Conservation (phyloP, 164 flowering plant species). For the Magnolia changhungtana region DNA sequence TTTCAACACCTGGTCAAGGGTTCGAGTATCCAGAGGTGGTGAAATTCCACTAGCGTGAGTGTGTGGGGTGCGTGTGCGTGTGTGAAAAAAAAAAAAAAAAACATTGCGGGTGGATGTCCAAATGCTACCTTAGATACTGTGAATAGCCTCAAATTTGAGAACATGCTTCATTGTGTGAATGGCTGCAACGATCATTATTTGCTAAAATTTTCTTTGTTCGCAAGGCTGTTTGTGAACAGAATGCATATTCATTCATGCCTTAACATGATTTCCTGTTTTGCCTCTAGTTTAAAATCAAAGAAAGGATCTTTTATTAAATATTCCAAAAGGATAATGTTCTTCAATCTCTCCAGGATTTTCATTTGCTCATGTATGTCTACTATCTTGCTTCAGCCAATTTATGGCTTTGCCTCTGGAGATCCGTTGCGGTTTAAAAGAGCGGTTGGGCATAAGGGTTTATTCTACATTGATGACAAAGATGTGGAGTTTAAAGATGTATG, state of each 20-base stretch:
- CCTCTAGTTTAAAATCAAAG: neutral
- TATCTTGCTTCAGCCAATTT: constrained; percentile 61
- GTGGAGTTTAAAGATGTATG: constrained; percentile 88
- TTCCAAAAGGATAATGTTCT: constrained; percentile 2
- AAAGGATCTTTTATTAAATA: neutral
- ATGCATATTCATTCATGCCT: neutral
- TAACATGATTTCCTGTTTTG: neutral
- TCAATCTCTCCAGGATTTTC: neutral
- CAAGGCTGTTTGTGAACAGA: no score
- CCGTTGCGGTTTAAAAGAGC: constrained; percentile 80
- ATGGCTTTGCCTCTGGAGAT: constrained; percentile 84
- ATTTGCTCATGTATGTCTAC: constrained; percentile 13
- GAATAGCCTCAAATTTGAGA: no score
- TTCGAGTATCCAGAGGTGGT: no score
- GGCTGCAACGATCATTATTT: no score
- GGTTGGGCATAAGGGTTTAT: constrained; percentile 77
- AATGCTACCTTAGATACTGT: no score
- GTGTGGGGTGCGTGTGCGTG: no score
- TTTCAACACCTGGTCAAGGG: no score
- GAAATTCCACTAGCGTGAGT: no score
- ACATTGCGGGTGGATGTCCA: no score
- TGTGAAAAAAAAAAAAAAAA: no score
- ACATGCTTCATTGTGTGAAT: no score
- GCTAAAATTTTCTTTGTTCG: no score
- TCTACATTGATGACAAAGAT: constrained; percentile 85